phyloP scores from a whole-genome alignment of 805 yeast genomes.

The Priceomyces haplophilus region DNA sequence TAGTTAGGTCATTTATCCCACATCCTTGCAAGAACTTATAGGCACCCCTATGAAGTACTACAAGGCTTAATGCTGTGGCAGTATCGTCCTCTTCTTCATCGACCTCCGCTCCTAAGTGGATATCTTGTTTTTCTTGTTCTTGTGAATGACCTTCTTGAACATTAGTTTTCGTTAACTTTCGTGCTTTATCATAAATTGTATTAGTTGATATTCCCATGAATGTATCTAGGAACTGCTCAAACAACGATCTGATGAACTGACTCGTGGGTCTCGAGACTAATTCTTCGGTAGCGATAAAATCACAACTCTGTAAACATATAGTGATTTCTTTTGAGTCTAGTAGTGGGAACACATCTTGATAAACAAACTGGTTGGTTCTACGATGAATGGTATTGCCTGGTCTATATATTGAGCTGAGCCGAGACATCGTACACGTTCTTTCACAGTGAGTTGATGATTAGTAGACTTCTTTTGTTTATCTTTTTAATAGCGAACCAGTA shows the following conservation, averaged over 20 bases:
- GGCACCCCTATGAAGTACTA: conserved; percentile 59
- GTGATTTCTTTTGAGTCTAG: conserved; percentile 60
- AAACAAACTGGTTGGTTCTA: conserved; percentile 15
- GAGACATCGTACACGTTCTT: conserved; percentile 21
- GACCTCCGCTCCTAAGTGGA: conserved; percentile 12
- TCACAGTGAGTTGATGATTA: not conserved
- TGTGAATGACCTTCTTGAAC: conserved; percentile 6
- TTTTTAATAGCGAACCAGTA: too few relatives aligned
- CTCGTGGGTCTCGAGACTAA: conserved; percentile 56
- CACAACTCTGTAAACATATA: conserved; percentile 58
- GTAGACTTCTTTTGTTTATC: not conserved
- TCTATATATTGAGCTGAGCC: conserved; percentile 29
- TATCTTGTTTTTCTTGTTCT: conserved; percentile 9
- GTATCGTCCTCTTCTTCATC: conserved; percentile 32
- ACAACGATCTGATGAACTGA: conserved; percentile 50
- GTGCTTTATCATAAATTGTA: conserved; percentile 19
- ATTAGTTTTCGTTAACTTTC: conserved; percentile 6
- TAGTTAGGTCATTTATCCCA: conserved; percentile 74
- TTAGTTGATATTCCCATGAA: conserved; percentile 51
- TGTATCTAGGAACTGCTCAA: conserved; percentile 59
- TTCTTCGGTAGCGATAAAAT: conserved; percentile 59
- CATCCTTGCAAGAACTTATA: conserved; percentile 63
- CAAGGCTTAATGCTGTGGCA: conserved; percentile 41
- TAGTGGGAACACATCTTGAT: conserved; percentile 55
- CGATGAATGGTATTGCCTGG: conserved; percentile 21